Evolutionary conservation across 352 stramenopile genomes (phyloP), one percentile per base, ranked within the genome.

Genomic region (Globisporangium paddicum): DNA sequence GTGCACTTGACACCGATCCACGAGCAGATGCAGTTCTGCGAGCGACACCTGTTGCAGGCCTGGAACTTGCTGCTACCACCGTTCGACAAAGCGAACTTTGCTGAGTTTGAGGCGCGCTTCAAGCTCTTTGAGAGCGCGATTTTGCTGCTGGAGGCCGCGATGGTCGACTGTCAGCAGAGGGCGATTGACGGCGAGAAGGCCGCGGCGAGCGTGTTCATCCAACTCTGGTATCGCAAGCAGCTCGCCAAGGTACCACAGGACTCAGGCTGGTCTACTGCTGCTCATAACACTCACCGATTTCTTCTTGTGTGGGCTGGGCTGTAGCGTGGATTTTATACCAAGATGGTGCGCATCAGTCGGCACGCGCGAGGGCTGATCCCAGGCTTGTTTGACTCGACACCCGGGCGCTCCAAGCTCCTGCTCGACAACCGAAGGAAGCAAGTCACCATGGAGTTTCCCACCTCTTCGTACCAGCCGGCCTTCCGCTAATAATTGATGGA

Each of bases 331-430:
- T 88, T 88, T 53, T 88, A 88, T 46, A 84, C 73, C 21, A 82
- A 79, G 38, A 62, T 64, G 28, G 54, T 86, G 25, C 63, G 66
- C 21, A 59, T 79, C 18, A 63, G 66, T 9, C 75, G 71, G 21
- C 75, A 75, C 41, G 69, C 82, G 34, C 73, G 78, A 35, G 73
- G 78, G 0, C 60, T 88, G 3, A 72, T 88, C 32, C 73, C 73
- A 2, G 75, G 75, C 7, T 72, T 88, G 62, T 88, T 88, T 37
- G 78, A 88, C 57, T 79, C 78, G n/a, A 86, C 84, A 16, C 42
- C 57, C 0, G 75, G 66, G 0, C 78, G 53, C 2, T 86, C 78
- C 8, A 75, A 77, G 44, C 58, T 88, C 28, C 81, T 64, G 0
- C 30, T 73, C 11, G 53, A 76, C 38, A 50, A 48, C 19, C 51